Conservation (phyloP, 495 filamentous ascomycete species). For the Daldinia vernicosa region DNA sequence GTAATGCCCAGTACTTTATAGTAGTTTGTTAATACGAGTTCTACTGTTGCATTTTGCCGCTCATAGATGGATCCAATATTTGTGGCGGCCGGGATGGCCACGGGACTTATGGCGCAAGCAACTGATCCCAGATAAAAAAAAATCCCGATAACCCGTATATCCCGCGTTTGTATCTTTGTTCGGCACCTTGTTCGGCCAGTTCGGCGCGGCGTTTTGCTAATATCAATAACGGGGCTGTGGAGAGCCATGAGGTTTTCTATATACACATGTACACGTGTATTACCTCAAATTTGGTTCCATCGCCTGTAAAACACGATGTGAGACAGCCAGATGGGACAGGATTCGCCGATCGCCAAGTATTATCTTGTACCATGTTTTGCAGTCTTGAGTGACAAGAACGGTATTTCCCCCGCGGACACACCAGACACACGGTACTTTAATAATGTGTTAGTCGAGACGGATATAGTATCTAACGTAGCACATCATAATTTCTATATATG, state of each 20-base stretch:
- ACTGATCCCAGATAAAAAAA: slow-evolving; percentile 1
- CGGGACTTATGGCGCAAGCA: slow-evolving; percentile 15
- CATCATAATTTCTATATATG: slow-evolving; percentile 18
- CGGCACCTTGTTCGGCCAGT: slow-evolving; percentile 10
- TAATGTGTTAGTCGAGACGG: slow-evolving; percentile 13
- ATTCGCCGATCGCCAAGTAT: slow-evolving; percentile 38
- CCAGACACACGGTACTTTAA: slow-evolving; percentile 13
- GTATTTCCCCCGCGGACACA: slow-evolving; percentile 12
- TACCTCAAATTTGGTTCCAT: slow-evolving; percentile 19
- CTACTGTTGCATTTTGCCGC: slow-evolving; percentile 23
- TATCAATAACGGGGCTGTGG: slow-evolving; percentile 14
- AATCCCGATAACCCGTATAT: slow-evolving; percentile 15
- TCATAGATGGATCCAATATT: slow-evolving; percentile 18
- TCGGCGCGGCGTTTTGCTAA: slow-evolving; percentile 9
- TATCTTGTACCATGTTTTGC: slow-evolving; percentile 15
- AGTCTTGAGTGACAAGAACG: neutral
- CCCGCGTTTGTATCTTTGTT: slow-evolving; percentile 6
- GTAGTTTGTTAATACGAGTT: slow-evolving; percentile 39
- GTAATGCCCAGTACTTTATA: neutral
- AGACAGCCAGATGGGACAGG: slow-evolving; percentile 30
- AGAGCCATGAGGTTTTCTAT: neutral
- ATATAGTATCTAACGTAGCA: slow-evolving; percentile 16
- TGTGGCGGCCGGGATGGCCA: slow-evolving; percentile 20
- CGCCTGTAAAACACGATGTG: slow-evolving; percentile 38
- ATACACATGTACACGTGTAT: slow-evolving; percentile 16